Base-by-base conservation (phyloP, 2,329 filamentous ascomycete species). In the Erysiphe neolycopersici region DNA sequence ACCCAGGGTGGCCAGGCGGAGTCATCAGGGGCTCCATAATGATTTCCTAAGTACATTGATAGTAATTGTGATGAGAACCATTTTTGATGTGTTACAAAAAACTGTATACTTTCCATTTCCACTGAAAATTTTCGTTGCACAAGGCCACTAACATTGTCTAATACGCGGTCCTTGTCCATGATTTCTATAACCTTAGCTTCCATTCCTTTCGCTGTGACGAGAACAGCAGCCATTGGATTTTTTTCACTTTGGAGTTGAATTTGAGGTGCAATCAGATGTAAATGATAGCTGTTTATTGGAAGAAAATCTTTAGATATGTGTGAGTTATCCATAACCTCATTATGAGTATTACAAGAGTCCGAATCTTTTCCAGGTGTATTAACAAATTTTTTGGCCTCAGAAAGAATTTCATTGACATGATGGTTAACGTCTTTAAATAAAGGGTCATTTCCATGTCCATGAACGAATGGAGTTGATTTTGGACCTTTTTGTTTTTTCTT, bases 191-290 rank as follows among this genome's bases (percentile, higher is more conserved):
- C 80, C 62, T 95, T 95, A 45, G 95, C 71, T 59, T 95, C 85
- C 84, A 98, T 98, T 43, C 85, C 83, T 60, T 95, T 95, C 26
- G 85, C 84, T 3, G 87, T 89, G 40, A 95, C 76, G n/a, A 99
- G 67, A 5, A 94, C 79, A n/a, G 91, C 89, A 46, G 92, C 80
- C 59, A 92, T 93, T 48, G 78, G 79, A 59, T 98, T 95, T 66
- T 94, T 95, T 56, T 98, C 89, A 58, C 89, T 95, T 57, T 98
- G 87, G 38, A 99, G 68, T 58, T 99, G 89, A 46, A 99, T 94
- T 58, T 99, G 89, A 13, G 89, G 89, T 5, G 87, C 89, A 53
- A 98, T 94, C 36, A 99, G 70, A 33, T 85, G 80, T 48, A 98
- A 72, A 54, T 95, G 83, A 58, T 94, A 99, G 51, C 79, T 87